Conservation (phyloP, 768 basidiomycete genomes). For the Fistulinella prunicolor region DNA sequence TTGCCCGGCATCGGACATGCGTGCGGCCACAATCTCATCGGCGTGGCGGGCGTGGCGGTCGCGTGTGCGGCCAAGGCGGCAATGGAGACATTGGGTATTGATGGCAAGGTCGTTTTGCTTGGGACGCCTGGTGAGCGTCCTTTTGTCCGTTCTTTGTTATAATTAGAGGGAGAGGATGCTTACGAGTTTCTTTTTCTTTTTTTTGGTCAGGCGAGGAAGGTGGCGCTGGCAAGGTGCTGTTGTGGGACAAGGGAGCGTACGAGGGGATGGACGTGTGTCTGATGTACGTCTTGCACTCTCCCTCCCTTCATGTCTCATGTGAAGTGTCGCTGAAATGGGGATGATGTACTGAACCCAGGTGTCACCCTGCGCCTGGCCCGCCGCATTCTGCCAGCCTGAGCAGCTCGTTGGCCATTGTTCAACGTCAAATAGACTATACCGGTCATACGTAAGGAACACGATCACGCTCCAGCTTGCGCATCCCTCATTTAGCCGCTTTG, state of each 20-base stretch:
- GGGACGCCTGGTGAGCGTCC: slow-evolving; percentile 66
- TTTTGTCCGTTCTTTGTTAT: background rate
- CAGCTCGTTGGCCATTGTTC: slow-evolving; percentile 60
- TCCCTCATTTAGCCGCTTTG: background rate
- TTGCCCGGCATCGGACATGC: slow-evolving; percentile 60
- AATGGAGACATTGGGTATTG: slow-evolving; percentile 56
- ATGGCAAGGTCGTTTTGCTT: slow-evolving; percentile 65
- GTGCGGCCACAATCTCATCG: slow-evolving; percentile 82
- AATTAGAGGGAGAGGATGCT: too few species aligned
- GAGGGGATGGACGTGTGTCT: slow-evolving; percentile 72
- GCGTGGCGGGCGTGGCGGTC: slow-evolving; percentile 67
- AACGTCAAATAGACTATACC: slow-evolving; percentile 57
- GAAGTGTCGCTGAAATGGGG: background rate
- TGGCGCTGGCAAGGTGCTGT: slow-evolving; percentile 64
- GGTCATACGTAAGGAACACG: slow-evolving; percentile 61
- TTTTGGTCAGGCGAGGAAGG: slow-evolving; percentile 65
- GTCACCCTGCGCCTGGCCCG: slow-evolving; percentile 78
- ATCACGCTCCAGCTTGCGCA: background rate
- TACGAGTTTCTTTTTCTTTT: background rate
- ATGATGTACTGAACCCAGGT: slow-evolving; percentile 45
- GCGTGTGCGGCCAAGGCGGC: slow-evolving; percentile 64
- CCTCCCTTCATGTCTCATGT: background rate
- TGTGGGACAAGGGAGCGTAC: slow-evolving; percentile 70
- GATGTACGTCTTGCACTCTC: slow-evolving; percentile 46
- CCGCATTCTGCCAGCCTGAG: slow-evolving; percentile 59